Base-by-base conservation (phyloP, 495 filamentous ascomycete genomes). In the Wilcoxina mikolae region DNA sequence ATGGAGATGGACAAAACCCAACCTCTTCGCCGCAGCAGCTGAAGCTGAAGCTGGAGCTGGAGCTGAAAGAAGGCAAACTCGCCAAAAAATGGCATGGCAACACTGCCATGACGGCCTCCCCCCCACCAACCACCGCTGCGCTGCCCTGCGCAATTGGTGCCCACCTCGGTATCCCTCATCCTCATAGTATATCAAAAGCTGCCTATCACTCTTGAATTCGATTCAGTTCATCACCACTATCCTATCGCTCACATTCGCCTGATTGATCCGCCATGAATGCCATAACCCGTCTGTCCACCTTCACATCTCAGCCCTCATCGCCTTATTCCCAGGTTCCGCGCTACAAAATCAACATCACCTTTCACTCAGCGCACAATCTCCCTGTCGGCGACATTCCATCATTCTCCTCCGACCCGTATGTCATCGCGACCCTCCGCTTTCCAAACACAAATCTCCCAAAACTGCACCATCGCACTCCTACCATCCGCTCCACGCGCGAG, bases 281-380 rank as follows among this genome's bases (percentile, higher is more conserved):
- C 31, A 35, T 15, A 35, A 35, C 15, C 7, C 15, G 7, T 15
- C 31, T 7, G 31, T 35, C 31, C 31, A 35, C 7, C 7, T 35
- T 15, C 15, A 7, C 15, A 35, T 7, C 31, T 15, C 31, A 35
- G 7, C 7, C 7, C 31, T 43, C 39, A 4, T 18, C 46, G 3
- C 5, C 25, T 12, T 49, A 18, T 25, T 25, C 46, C 10, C 23
- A 27, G 12, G 46, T 22, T 3, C 46, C 46, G 1, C 46, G 46
- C 10, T 94, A 85, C 68, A 93, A 85, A 1, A 64, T 96, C 58
- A 83, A 82, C 59, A 79, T 96, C 65, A 88, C 79, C 45, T 87
- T 96, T 65, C 83, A 89, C 66, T 76, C 78, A 22, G 89, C 86
- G 1, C 73, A 71, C 42, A 82, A 90, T 59, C 76, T 96, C 12